A percentile compares a stretch with the other conserved stretches of the same genome.
These are phyloP conservation scores for Sphagnum tenellum DNA, from an alignment of 225 moss, liverwort and hornwort genomes.

Conservation along the genomic window DNA sequence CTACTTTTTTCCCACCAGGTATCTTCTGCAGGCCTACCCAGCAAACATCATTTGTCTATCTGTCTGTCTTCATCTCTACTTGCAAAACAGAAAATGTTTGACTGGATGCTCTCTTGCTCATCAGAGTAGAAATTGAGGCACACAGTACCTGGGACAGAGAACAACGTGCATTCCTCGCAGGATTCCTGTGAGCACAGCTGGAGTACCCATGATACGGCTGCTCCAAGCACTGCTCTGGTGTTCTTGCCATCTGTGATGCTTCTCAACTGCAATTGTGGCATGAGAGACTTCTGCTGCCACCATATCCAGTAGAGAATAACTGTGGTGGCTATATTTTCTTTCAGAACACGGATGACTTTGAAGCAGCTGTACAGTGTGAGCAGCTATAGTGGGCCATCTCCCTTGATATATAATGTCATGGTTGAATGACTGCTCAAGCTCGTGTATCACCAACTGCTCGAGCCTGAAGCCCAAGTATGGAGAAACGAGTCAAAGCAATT, in stretches of 20 bases:
- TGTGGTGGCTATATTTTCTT: not conserved
- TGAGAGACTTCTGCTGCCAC: slow-evolving; percentile 29
- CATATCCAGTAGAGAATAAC: too few relatives aligned
- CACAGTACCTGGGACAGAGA: too few relatives aligned
- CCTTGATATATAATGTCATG: slow-evolving; percentile 41
- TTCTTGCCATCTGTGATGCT: slow-evolving; percentile 71
- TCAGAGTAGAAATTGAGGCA: too few relatives aligned
- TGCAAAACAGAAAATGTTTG: too few relatives aligned
- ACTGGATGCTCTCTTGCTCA: too few relatives aligned
- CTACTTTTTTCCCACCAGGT: too few relatives aligned
- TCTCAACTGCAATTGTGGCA: slow-evolving; percentile 33
- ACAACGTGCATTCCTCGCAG: too few relatives aligned
- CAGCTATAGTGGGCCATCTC: slow-evolving; percentile 54
- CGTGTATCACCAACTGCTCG: slow-evolving; percentile 40
- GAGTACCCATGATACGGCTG: slow-evolving; percentile 22
- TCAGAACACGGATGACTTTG: slow-evolving; percentile 50
- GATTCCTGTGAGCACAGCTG: too few relatives aligned
- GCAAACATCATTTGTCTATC: too few relatives aligned
- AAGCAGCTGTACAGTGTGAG: slow-evolving; percentile 46
- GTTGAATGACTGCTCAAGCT: slow-evolving; percentile 16
- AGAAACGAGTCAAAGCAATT: slow-evolving; percentile 46
- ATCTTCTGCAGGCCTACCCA: too few relatives aligned
- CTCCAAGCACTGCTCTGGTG: slow-evolving; percentile 33
- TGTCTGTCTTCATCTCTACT: too few relatives aligned
- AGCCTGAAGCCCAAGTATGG: slow-evolving; percentile 72